These are phyloP conservation scores for Cicer chorassanicum DNA, from an alignment of 306 rosid species.

Conservation along the genomic window DNA sequence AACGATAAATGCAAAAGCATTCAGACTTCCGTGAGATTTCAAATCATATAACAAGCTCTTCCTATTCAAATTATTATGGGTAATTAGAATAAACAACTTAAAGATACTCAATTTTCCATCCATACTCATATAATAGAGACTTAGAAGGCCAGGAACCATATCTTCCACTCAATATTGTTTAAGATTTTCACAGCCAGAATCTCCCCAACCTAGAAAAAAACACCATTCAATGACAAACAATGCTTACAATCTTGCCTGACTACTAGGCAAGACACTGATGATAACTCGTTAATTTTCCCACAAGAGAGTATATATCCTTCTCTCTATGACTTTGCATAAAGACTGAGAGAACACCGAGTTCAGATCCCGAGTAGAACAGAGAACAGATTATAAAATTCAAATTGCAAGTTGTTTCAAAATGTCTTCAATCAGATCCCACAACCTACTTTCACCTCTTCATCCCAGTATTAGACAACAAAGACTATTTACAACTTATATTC, in stretches of 20 bases:
- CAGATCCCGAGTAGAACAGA: slow-evolving; percentile 26
- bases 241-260: slow-evolving; percentile 15
- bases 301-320: slow-evolving; percentile 18
- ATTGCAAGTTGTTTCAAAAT: slow-evolving; percentile 29
- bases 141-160: slow-evolving; percentile 8
- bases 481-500: slow-evolving; percentile 38
- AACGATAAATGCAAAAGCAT: slow-evolving; percentile 22
- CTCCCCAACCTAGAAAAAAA: slow-evolving; percentile 24
- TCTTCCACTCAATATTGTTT: slow-evolving; percentile 5
- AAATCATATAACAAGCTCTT: slow-evolving; percentile 18
- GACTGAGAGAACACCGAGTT: slow-evolving; percentile 13
- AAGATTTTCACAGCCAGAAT: slow-evolving; percentile 31
- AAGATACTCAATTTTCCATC: slow-evolving; percentile 21
- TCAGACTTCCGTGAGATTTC: not conserved
- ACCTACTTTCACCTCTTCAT: slow-evolving; percentile 37
- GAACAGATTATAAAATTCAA: slow-evolving; percentile 32
- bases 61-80: slow-evolving; percentile 2
- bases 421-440: slow-evolving; percentile 36
- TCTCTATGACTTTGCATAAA: slow-evolving; percentile 16
- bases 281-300: slow-evolving; percentile 38
- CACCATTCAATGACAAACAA: not conserved
- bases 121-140: slow-evolving; percentile 5
- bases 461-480: slow-evolving; percentile 26
- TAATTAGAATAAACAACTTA: not conserved
- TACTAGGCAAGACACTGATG: not conserved